A percentile compares a stretch with the other conserved stretches of the same genome.
Conservation (phyloP, 2,329 filamentous ascomycete genomes). For the Diaporthe amygdali region DNA sequence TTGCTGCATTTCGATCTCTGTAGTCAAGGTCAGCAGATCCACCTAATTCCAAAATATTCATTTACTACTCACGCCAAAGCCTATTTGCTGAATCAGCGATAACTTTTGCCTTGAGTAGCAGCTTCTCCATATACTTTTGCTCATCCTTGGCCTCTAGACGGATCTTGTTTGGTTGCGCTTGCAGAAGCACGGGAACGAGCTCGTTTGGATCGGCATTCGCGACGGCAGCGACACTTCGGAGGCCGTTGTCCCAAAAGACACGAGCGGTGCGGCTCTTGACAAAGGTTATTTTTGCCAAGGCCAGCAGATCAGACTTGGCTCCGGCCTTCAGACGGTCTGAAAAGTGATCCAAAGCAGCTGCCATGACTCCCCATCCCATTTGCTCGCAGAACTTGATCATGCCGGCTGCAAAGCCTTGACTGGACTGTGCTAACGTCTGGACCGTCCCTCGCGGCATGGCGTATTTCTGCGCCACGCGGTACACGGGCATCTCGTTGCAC, state of each 20-base stretch:
- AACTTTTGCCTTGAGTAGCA: conserved; percentile 69
- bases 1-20: conserved; percentile 57
- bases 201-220: conserved; percentile 73
- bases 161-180: conserved; percentile 72
- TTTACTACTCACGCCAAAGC: conserved; percentile 64
- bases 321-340: conserved; percentile 75
- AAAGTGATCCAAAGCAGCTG: conserved; percentile 76
- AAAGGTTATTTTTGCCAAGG: conserved; percentile 73
- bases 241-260: conserved; percentile 79
- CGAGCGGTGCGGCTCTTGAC: conserved; percentile 78
- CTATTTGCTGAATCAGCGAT: conserved; percentile 73
- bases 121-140: conserved; percentile 66
- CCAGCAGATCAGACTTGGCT: conserved; percentile 72
- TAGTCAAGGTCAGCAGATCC: conserved; percentile 25
- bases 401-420: conserved; percentile 78
- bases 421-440: conserved; percentile 75
- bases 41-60: background rate
- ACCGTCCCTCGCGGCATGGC: conserved; percentile 72
- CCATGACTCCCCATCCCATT: conserved; percentile 78
- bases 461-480: conserved; percentile 73
- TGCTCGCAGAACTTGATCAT: conserved; percentile 81
- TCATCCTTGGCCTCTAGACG: conserved; percentile 61
- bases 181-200: conserved; percentile 73
- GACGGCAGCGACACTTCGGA: conserved; percentile 69
- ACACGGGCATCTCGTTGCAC: conserved; percentile 77